Evolutionary conservation across 768 basidiomycete genomes (phyloP).

Genomic region (Lactarius vividus): DNA sequence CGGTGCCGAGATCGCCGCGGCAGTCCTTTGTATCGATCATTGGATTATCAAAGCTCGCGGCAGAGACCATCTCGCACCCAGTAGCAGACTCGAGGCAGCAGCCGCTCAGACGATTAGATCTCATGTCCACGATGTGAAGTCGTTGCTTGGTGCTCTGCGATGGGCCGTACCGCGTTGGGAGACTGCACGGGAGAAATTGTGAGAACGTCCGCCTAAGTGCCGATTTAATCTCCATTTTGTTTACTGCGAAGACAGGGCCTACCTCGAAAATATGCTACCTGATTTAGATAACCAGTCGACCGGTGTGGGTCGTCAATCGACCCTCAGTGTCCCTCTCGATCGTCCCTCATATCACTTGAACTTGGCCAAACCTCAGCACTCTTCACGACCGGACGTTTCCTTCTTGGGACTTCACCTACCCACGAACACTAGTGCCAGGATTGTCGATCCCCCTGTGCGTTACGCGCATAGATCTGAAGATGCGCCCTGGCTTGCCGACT

Average conservation of each 20-base stretch:
- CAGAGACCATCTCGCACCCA: not conserved
- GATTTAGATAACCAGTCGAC: slow-evolving; percentile 11
- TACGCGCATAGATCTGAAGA: slow-evolving; percentile 2
- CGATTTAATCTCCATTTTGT: not conserved
- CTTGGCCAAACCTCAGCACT: slow-evolving; percentile 5
- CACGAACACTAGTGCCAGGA: not conserved
- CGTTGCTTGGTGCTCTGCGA: slow-evolving; percentile 19
- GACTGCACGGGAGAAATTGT: slow-evolving; percentile 22
- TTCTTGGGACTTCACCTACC: not conserved
- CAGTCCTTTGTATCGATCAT: slow-evolving; percentile 24
- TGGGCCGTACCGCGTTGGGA: slow-evolving; percentile 28
- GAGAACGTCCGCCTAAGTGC: not conserved
- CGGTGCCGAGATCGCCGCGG: slow-evolving; percentile 21
- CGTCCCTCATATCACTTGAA: not conserved
- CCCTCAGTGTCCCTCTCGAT: not conserved
- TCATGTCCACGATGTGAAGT: slow-evolving; percentile 21
- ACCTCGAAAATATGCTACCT: slow-evolving; percentile 22
- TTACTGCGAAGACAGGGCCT: slow-evolving; percentile 9
- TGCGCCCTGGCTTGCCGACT: slow-evolving; percentile 5
- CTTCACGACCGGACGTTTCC: slow-evolving; percentile 6
- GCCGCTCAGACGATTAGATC: slow-evolving; percentile 11
- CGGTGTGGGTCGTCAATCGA: not conserved
- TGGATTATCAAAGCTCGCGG: slow-evolving; percentile 26
- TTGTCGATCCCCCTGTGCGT: not conserved
- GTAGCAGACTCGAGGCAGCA: not conserved